Conservation (phyloP, 495 filamentous ascomycete species). For the Xylaria sp. region DNA sequence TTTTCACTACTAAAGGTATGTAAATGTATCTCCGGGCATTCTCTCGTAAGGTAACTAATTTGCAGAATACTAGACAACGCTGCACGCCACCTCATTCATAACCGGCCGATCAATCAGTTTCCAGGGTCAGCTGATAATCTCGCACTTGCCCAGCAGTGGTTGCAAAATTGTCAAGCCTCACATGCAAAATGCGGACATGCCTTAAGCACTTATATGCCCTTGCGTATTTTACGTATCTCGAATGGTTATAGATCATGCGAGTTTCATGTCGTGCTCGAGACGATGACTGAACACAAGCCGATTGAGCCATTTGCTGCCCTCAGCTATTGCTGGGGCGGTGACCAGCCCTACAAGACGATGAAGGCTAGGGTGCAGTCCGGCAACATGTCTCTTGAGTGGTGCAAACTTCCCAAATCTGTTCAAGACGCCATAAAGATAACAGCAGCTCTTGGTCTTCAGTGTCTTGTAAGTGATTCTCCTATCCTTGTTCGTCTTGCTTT, state of each 20-base stretch:
- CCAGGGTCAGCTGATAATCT: not conserved
- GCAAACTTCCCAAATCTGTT: constrained; percentile 27
- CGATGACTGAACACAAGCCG: not conserved
- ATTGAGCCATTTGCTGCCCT: constrained; percentile 25
- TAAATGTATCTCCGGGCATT: not conserved
- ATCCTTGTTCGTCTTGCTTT: not conserved
- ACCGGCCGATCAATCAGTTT: not conserved
- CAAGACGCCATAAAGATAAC: constrained; percentile 32
- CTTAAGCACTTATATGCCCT: not conserved
- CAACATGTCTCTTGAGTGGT: not conserved
- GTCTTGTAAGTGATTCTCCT: constrained; percentile 17
- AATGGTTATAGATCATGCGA: not conserved
- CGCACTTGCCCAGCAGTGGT: not conserved
- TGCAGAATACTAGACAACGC: not conserved
- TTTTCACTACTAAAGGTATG: not conserved
- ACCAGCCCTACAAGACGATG: constrained; percentile 28
- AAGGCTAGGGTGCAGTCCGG: constrained; percentile 4
- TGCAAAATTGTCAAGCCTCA: not conserved
- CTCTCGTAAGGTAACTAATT: not conserved
- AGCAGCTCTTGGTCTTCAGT: constrained; percentile 29
- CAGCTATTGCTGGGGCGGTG: constrained; percentile 35
- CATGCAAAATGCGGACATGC: not conserved
- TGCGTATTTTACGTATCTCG: not conserved
- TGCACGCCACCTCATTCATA: not conserved
- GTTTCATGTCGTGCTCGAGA: not conserved